Conservation (phyloP, 2,329 filamentous ascomycete genomes). For the Pseudogymnoascus sp. region DNA sequence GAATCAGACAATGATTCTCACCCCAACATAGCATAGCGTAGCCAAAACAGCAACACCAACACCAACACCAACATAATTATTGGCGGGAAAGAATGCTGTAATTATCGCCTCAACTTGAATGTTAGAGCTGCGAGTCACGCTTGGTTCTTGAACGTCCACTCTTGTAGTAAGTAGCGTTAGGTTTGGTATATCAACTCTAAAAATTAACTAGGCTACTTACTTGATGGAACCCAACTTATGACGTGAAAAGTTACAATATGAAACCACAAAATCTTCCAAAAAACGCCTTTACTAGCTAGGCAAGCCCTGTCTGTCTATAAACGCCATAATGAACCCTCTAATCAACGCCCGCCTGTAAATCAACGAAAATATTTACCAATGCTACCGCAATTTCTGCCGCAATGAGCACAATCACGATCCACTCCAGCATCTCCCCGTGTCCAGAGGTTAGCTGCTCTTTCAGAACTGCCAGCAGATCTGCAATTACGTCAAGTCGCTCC, state of each 20-base stretch:
- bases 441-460: conserved; percentile 95
- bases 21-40: no score
- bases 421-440: conserved; percentile 81
- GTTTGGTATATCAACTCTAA: no score
- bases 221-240: background rate
- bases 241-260: background rate
- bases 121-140: no score
- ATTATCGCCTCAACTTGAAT: no score
- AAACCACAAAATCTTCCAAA: background rate
- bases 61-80: no score
- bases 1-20: no score
- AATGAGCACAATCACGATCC: conserved; percentile 93
- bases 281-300: background rate
- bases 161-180: no score
- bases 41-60: no score
- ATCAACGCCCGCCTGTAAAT: conserved; percentile 68
- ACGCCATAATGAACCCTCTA: conserved; percentile 22
- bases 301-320: no score
- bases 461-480: conserved; percentile 81
- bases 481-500: conserved; percentile 86
- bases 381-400: conserved; percentile 92
- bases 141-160: no score
- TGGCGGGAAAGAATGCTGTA: no score
- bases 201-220: background rate
- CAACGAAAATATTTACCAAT: conserved; percentile 88